These are phyloP conservation scores for Geopyxis carbonaria DNA, from an alignment of 495 filamentous ascomycete species.

Conservation along the genomic window DNA sequence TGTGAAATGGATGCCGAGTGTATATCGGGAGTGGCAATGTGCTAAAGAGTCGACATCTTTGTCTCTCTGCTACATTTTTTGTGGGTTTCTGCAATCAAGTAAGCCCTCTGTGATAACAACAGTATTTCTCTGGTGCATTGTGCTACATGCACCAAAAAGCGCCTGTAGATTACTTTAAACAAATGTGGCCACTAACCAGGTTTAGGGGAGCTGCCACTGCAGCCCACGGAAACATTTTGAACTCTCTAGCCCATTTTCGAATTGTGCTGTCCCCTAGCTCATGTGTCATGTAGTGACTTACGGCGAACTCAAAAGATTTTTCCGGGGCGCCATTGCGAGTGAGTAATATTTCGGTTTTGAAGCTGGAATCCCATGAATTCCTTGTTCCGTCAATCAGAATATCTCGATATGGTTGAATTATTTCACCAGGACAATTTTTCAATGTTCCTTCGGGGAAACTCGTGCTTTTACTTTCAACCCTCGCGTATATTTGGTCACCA, in stretches of 20 bases:
- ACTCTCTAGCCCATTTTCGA: slow-evolving; percentile 24
- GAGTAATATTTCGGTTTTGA: not conserved
- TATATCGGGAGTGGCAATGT: slow-evolving; percentile 28
- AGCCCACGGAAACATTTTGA: slow-evolving; percentile 30
- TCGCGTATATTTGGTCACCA: slow-evolving; percentile 14
- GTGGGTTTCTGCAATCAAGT: too few species aligned
- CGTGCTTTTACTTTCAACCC: too few species aligned
- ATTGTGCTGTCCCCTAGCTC: slow-evolving; percentile 12
- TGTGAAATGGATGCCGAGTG: slow-evolving; percentile 28
- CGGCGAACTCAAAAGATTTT: slow-evolving; percentile 9
- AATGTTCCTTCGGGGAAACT: too few species aligned
- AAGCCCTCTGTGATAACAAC: too few species aligned
- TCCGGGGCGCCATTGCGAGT: not conserved
- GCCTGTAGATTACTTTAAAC: too few species aligned
- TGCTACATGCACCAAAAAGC: too few species aligned
- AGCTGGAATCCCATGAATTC: not conserved
- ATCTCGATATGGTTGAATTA: slow-evolving; percentile 9
- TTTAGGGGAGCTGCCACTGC: slow-evolving; percentile 29
- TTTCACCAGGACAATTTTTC: slow-evolving; percentile 1
- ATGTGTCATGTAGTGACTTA: slow-evolving; percentile 24
- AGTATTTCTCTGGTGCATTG: too few species aligned
- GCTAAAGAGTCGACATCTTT: slow-evolving; percentile 27
- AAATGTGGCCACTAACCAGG: too few species aligned
- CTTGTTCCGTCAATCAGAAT: slow-evolving; percentile 11
- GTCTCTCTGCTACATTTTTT: too few species aligned